Conservation (phyloP, 257 asterid genomes). For the Ilex aquifolium region DNA sequence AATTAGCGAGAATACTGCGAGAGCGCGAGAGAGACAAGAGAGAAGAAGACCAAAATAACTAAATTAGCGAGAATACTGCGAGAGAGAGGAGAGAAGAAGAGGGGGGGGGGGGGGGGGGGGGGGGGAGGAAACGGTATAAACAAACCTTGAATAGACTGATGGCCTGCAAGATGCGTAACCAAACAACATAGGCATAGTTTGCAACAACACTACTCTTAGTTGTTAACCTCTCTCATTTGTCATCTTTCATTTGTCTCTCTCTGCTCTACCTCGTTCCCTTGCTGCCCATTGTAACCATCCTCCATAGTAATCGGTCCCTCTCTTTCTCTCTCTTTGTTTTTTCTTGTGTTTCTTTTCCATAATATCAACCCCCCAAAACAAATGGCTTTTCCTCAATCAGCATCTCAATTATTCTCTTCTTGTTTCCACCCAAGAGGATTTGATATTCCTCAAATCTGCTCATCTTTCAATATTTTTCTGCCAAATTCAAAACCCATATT, state of each 20-base stretch:
- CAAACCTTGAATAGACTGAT: no score
- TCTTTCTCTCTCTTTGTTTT: slow-evolving; percentile 12
- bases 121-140: no score
- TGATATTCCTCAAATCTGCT: slow-evolving; percentile 8
- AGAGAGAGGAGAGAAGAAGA: no score
- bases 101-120: no score
- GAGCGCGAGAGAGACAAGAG: no score
- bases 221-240: slow-evolving; percentile 8
- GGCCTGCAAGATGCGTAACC: no score
- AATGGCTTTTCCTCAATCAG: slow-evolving; percentile 21
- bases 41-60: no score
- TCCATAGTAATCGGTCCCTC: slow-evolving; percentile 9
- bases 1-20: no score
- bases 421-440: slow-evolving; percentile 3
- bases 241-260: slow-evolving; percentile 37
- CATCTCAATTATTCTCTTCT: slow-evolving; percentile 15
- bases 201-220: neutral
- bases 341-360: slow-evolving; percentile 11
- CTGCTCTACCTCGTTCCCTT: slow-evolving; percentile 8
- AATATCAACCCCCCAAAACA: slow-evolving; percentile 7
- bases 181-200: no score
- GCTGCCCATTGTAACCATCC: slow-evolving; percentile 26
- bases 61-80: no score
- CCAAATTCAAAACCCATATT: neutral
- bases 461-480: slow-evolving; percentile 1